These are phyloP conservation scores for Penicillium paxilli DNA, from an alignment of 495 filamentous ascomycete genomes.

Conservation along the genomic window DNA sequence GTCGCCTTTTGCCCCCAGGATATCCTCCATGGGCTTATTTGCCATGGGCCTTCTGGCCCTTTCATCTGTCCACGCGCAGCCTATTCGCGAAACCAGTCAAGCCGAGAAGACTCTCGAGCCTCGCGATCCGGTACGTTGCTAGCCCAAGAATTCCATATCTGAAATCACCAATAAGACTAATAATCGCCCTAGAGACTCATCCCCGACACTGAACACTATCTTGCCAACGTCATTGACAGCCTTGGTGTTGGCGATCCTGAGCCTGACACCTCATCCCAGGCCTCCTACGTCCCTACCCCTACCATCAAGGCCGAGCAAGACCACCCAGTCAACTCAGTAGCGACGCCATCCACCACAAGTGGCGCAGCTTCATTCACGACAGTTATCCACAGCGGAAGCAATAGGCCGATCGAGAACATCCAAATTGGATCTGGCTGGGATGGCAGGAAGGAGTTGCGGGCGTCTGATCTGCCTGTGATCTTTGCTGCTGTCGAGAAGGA, in stretches of 20 bases:
- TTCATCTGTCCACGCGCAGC: slow-evolving; percentile 15
- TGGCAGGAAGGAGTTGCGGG: slow-evolving; percentile 9
- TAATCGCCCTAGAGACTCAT: slow-evolving; percentile 25
- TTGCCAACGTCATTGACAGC: slow-evolving; percentile 20
- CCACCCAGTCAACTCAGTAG: background rate
- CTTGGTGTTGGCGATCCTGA: slow-evolving; percentile 18
- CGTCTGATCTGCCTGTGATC: slow-evolving; percentile 22
- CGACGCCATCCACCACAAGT: slow-evolving; percentile 5
- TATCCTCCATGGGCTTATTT: background rate
- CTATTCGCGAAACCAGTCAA: slow-evolving; percentile 9
- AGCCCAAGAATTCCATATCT: background rate
- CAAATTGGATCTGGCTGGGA: slow-evolving; percentile 19
- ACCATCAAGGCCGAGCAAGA: slow-evolving; percentile 2
- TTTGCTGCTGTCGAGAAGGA: slow-evolving; percentile 19
- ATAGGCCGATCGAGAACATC: slow-evolving; percentile 17
- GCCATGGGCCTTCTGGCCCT: slow-evolving; percentile 7
- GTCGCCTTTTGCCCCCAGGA: background rate
- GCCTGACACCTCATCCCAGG: background rate
- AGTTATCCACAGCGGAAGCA: slow-evolving; percentile 9
- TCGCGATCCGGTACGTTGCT: slow-evolving; percentile 18
- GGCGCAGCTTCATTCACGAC: slow-evolving; percentile 8
- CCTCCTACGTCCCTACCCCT: background rate
- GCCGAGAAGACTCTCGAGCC: slow-evolving; percentile 1
- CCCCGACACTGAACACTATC: slow-evolving; percentile 25
- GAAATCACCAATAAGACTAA: background rate